Base-by-base conservation (phyloP, 2,329 filamentous ascomycete genomes). In the Fonsecaea multimorphosa region DNA sequence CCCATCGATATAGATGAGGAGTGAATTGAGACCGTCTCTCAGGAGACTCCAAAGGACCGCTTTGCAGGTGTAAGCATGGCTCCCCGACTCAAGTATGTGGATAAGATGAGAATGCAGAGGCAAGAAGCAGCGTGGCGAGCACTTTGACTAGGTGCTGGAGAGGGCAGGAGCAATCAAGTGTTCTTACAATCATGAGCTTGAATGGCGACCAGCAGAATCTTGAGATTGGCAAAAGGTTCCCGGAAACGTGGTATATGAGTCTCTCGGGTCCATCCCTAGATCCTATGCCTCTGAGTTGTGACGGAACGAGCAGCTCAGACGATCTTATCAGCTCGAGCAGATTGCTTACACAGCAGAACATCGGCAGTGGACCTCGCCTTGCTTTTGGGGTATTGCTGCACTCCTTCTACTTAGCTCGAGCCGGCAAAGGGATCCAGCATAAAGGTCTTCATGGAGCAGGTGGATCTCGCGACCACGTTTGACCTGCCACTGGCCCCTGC, bases 41-140 rank as follows among this genome's bases (percentile, higher is more conserved):
- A 14, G 11, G 9, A 38, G 9, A 38, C 16, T 51, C 8, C 46
- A 51, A 22, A 2, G 24, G 12, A 24, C 24, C 46, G 46, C 24
- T 51, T 51, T 27, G 46, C 24, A 22, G 46, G 22, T 19, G 46
- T 51, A 51, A 51, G 46, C 1, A 22, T 51, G 9, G 8, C n/a
- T 22, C 2, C 24, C 24, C n/a, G n/a, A 2, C 46, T 51, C 46
- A 27, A 27, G n/a, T 6, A 51, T 4, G 19, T 4, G 9, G 24
- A 6, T 32, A 36, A 55, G 32, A 32, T 31, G 32, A 74, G 74
- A 73, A 74, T 6, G 73, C 73, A 0, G 83, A 6, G 77, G 77
- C 65, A 84, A 84, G 65, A 77, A 82, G 64, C 81, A 82, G 58
- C 83, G 84, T 56, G 73, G 76, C 2, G 73, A 79, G 1, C 82